Base-by-base conservation (phyloP, 371 early-diverging fungal genomes). In the Apophysomyces variabilis region DNA sequence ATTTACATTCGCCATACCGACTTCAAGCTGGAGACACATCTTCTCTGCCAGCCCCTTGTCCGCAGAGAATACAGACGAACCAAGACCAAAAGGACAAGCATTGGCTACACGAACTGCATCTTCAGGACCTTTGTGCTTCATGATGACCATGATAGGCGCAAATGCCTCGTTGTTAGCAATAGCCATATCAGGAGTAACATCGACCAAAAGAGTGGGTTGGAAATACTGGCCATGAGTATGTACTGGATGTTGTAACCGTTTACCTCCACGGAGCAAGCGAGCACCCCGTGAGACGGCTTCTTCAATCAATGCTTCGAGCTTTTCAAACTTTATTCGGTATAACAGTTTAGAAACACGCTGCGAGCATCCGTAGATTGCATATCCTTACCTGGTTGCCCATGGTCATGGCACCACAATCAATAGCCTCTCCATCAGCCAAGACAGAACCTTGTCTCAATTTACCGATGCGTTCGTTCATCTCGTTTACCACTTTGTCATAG, bases 1-100 rank as follows among this genome's bases (percentile, higher is more conserved):
- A 68, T 95, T 95, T 68, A 94, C 79, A 58, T 95, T 95, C 64
- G 88, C 73, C 94, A 95, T 95, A 38, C 95, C 95, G 0, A 83
- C 83, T 64, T 86, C 85, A 59, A 95, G 77, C n/a, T 71, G 72
- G 37, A 85, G 74, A 36, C 89, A 84, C 66, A 95, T 80, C 14
- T 79, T 78, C 41, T 85, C 78, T n/a, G 87, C 95, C 43, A 86
- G 76, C 2, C 59, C 66, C 43, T 85, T 87, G 68, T 92, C 88
- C 41, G 84, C 79, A 2, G 93, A 90, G 69, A 93, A 94, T 7
- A 94, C 92, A 61, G 87, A 88, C 9, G 90, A 86, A n/a, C 93
- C 93, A 41, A 94, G 87, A 38, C 92, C 92, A 74, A 88, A 94
- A 21, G 83, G 88, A 37, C 89, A 87, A 16, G 82, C 80, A 69